Conservation (phyloP, 345 rosid species). For the Populus simonii region DNA sequence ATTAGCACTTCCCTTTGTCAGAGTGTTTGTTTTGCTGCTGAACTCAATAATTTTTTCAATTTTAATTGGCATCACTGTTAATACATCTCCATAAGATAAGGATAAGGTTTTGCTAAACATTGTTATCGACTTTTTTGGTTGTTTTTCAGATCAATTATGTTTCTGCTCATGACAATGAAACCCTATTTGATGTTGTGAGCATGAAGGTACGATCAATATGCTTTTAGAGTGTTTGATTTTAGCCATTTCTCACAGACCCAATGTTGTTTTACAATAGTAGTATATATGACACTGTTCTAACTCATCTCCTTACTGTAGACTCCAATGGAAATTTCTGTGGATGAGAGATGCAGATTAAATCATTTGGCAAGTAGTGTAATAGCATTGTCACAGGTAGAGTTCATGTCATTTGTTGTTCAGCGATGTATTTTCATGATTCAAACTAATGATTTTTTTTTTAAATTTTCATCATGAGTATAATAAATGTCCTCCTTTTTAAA, state of each 20-base stretch:
- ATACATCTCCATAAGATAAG: not conserved
- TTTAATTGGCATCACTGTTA: not conserved
- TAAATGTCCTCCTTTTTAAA: too few species aligned
- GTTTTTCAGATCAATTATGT: constrained; percentile 71
- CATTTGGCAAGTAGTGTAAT: constrained; percentile 79
- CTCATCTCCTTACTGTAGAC: constrained; percentile 45
- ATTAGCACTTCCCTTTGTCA: not conserved
- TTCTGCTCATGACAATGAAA: constrained; percentile 99
- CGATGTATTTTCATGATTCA: not conserved
- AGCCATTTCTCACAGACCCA: too few species aligned
- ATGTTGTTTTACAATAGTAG: too few species aligned
- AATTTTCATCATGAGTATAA: not conserved
- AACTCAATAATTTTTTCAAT: not conserved
- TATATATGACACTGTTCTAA: constrained; percentile 17
- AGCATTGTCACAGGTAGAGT: constrained; percentile 72
- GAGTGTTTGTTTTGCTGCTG: not conserved
- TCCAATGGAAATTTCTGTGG: constrained; percentile 65
- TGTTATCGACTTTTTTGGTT: constrained; percentile 14
- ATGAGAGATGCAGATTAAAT: constrained; percentile 83
- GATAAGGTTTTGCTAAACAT: not conserved
- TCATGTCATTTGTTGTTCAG: not conserved
- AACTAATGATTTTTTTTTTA: not conserved
- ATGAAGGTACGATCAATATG: constrained; percentile 57
- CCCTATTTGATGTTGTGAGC: constrained; percentile 78
- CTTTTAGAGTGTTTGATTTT: not conserved